These are phyloP conservation scores for Marchantia paleacea DNA, from an alignment of 225 moss, liverwort and hornwort species.

Conservation along the genomic window DNA sequence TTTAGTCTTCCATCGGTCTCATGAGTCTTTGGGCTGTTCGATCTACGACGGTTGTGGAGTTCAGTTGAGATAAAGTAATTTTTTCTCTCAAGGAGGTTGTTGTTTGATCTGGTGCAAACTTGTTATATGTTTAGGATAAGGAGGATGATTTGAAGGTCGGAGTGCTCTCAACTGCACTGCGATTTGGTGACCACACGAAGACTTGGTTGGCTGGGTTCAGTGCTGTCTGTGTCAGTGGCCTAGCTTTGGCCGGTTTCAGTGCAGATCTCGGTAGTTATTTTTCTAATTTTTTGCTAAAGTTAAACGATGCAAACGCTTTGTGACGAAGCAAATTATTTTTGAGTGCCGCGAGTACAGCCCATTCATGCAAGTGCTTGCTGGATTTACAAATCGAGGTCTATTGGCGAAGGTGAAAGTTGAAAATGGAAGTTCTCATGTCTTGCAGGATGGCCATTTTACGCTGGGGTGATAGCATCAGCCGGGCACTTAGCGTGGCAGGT, in stretches of 20 bases:
- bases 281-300: not conserved
- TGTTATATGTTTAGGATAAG: slow-evolving; percentile 47
- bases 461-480: slow-evolving; percentile 57
- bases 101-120: not conserved
- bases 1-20: too few relatives aligned
- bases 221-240: slow-evolving; percentile 47
- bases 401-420: not conserved
- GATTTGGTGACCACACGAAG: slow-evolving; percentile 64
- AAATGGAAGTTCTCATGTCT: not conserved
- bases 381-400: not conserved
- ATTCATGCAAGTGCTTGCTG: not conserved
- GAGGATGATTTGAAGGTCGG: slow-evolving; percentile 78
- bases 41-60: too few relatives aligned
- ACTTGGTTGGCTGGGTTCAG: slow-evolving; percentile 82
- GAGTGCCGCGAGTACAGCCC: not conserved
- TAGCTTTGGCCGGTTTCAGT: slow-evolving; percentile 72
- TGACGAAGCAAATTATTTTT: not conserved
- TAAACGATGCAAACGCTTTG: not conserved
- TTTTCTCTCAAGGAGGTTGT: not conserved
- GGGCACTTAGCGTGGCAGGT: slow-evolving; percentile 90
- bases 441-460: slow-evolving; percentile 91
- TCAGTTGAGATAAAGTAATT: too few relatives aligned
- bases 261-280: slow-evolving; percentile 57
- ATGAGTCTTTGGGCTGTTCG: too few relatives aligned
- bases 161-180: slow-evolving; percentile 85